These are phyloP conservation scores for Termitomyces sp. DNA, from an alignment of 768 basidiomycete genomes.

Conservation along the genomic window DNA sequence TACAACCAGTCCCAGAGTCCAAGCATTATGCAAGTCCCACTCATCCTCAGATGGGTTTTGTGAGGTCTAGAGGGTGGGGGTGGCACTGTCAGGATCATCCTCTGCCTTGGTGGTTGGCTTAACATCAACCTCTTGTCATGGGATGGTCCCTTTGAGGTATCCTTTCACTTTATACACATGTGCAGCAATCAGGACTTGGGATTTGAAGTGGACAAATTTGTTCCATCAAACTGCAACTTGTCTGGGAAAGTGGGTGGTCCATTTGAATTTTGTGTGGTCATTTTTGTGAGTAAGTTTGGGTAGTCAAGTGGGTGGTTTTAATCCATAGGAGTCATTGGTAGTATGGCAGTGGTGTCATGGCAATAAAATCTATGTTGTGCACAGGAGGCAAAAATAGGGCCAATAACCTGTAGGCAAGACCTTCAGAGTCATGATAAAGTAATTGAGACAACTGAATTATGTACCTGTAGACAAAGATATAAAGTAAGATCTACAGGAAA, in stretches of 20 bases:
- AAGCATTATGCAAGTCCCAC: no score
- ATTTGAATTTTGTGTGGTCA: background rate
- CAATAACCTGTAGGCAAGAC: no score
- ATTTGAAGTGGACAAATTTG: background rate
- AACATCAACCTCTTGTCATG: background rate
- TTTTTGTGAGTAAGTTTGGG: background rate
- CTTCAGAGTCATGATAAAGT: no score
- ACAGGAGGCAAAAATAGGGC: background rate
- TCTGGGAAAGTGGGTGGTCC: background rate
- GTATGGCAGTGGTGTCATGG: background rate
- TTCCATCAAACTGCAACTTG: background rate
- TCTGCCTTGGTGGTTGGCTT: background rate
- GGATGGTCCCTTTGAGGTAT: background rate
- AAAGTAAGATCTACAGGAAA: no score
- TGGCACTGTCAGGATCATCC: background rate
- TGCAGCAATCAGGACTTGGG: background rate
- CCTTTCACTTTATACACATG: background rate
- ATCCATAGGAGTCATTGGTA: background rate
- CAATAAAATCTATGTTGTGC: background rate
- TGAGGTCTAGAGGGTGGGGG: background rate
- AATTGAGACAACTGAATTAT: no score
- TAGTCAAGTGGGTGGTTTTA: background rate
- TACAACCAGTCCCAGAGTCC: no score
- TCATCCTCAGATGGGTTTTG: background rate
- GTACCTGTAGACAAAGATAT: no score